Base-by-base conservation (phyloP, 2,329 filamentous ascomycete species). In the Fulvia fulva region DNA sequence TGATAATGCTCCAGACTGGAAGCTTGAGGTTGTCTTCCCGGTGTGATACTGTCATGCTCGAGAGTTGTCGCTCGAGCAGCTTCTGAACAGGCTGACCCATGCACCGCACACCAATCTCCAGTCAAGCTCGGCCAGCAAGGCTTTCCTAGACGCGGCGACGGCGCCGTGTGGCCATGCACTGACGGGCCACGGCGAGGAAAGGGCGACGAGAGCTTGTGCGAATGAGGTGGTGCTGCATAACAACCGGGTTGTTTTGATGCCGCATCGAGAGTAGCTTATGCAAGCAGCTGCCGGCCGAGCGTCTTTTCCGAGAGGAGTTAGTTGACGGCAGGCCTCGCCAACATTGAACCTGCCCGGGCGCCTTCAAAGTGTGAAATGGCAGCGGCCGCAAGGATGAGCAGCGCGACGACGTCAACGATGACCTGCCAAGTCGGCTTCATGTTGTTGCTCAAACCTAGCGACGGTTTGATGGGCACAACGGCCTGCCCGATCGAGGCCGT, bases 141-240 rank as follows among this genome's bases (percentile, higher is more conserved):
- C 28, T 23, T 23, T 55, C 43, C 53, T 22, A 16, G 45, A 41
- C 22, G 43, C 28, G 30, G 44, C 44, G 44, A 22, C 26, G 16
- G 28, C 22, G 41, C 25, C 28, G 43, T 16, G 21, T 8, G 41
- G 25, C 11, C 51, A 19, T 53, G 34, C n/a, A n/a, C n/a, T n/a
- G n/a, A n/a, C n/a, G 19, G 22, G 19, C 26, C 23, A 47, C 43
- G 60, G 53, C 60, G 56, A 57, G 52, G 54, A 50, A 51, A 26
- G 32, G 12, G 51, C 53, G 51, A 28, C 19, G 37, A 34, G 28
- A 19, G 56, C 47, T 32, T 6, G 47, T 28, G 23, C n/a, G 14
- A 41, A 41, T 41, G 37, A 19, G 37, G 3, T 19, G 37, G 3
- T 19, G 37, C 23, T 11, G 23, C 23, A 21, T 12, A 16, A 26